Conservation (phyloP, 2,329 filamentous ascomycete genomes). For the Neofusicoccum sp. region DNA sequence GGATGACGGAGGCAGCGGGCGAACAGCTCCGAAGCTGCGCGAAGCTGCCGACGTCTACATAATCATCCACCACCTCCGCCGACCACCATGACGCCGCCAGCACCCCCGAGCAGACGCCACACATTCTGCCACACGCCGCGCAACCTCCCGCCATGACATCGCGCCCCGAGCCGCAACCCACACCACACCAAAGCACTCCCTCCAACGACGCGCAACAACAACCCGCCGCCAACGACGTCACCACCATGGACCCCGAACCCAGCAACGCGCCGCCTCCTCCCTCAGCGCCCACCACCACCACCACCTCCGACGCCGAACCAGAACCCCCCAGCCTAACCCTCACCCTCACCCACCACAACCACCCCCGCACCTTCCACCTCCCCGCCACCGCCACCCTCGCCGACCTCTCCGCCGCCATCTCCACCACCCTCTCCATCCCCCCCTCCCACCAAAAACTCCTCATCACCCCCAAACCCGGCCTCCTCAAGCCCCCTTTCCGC, state of each 20-base stretch:
- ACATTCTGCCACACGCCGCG: neutral
- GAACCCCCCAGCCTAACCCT: constrained; percentile 33
- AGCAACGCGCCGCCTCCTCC: neutral
- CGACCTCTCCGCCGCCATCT: constrained; percentile 60
- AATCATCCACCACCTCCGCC: neutral
- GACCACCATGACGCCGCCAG: constrained; percentile 6
- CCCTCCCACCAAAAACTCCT: constrained; percentile 65
- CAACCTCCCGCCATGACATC: constrained; percentile 8
- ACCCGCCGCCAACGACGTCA: neutral
- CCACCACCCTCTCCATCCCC: constrained; percentile 58
- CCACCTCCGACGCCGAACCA: neutral
- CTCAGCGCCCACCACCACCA: neutral
- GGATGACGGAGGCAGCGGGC: neutral
- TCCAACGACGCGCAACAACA: neutral
- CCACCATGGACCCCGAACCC: neutral
- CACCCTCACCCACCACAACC: constrained; percentile 57
- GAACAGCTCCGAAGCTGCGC: constrained; percentile 15
- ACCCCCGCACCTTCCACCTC: constrained; percentile 49
- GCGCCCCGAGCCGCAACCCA: neutral
- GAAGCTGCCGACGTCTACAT: constrained; percentile 2
- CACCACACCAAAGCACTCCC: neutral
- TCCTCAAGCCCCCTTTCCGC: constrained; percentile 65
- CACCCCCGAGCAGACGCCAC: neutral
- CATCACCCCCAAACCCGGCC: constrained; percentile 62
- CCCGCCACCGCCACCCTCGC: constrained; percentile 51